Percentiles rank a stretch among this genome's conserved stretches.
These are phyloP conservation scores for Nannizziopsis barbatae DNA, from an alignment of 2,329 filamentous ascomycete species.

Conservation along the genomic window DNA sequence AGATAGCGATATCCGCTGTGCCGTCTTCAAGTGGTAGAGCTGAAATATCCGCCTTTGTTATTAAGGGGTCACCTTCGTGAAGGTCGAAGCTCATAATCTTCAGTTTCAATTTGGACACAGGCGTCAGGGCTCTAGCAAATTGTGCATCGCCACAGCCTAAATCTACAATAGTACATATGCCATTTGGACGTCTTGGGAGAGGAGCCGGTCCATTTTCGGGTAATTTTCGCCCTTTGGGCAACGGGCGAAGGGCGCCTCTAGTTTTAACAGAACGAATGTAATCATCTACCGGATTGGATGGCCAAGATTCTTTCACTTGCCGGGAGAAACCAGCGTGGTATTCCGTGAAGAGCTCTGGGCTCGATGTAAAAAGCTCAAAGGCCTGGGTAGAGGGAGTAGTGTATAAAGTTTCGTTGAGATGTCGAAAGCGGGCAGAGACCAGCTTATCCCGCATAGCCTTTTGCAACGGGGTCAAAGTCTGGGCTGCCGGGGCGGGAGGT, in stretches of 20 bases:
- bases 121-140: slow-evolving; percentile 55
- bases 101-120: slow-evolving; percentile 55
- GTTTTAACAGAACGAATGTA: slow-evolving; percentile 63
- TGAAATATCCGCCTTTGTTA: slow-evolving; percentile 83
- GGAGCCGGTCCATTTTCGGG: slow-evolving; percentile 28
- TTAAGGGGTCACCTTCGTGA: slow-evolving; percentile 60
- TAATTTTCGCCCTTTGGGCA: slow-evolving; percentile 31
- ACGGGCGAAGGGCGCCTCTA: slow-evolving; percentile 47
- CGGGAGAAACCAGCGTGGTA: slow-evolving; percentile 95
- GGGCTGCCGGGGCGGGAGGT: slow-evolving; percentile 33
- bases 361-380: slow-evolving; percentile 68
- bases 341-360: slow-evolving; percentile 87
- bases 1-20: slow-evolving; percentile 75
- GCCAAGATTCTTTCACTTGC: slow-evolving; percentile 84
- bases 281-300: slow-evolving; percentile 84
- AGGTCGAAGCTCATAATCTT: slow-evolving; percentile 78
- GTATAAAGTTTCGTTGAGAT: slow-evolving; percentile 94
- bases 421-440: slow-evolving; percentile 86
- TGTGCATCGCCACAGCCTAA: slow-evolving; percentile 87
- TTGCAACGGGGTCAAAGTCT: slow-evolving; percentile 81
- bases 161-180: slow-evolving; percentile 71
- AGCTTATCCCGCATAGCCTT: slow-evolving; percentile 91
- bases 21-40: slow-evolving; percentile 64
- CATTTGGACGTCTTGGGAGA: slow-evolving; percentile 58
- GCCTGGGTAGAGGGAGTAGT: slow-evolving; percentile 77